Percentiles rank a stretch among this genome's conserved stretches.
Evolutionary conservation across 1,284 basidiomycete genomes (phyloP).

Genomic region (Pterula multifida): DNA sequence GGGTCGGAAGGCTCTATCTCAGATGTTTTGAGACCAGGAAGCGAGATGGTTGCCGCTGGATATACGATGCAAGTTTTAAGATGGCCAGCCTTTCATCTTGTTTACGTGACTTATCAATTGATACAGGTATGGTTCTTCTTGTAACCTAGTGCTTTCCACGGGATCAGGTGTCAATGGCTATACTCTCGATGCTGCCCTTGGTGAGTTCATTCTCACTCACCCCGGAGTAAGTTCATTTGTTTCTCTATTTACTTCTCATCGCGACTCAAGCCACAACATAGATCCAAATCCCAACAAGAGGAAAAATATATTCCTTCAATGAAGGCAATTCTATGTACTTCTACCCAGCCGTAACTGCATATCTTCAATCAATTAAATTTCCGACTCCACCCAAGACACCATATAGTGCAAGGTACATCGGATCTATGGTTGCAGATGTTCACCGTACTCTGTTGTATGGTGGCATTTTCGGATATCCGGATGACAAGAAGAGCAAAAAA

Average conservation of each 20-base stretch:
- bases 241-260: not conserved
- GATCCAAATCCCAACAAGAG: conserved; percentile 89
- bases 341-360: conserved; percentile 75
- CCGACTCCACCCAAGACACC: conserved; percentile 66
- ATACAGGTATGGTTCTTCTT: conserved; percentile 91
- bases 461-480: conserved; percentile 97
- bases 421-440: conserved; percentile 98
- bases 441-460: conserved; percentile 96
- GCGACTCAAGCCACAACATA: conserved; percentile 17
- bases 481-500: conserved; percentile 94
- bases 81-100: conserved; percentile 1
- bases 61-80: conserved; percentile 86
- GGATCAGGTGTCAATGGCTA: conserved; percentile 97
- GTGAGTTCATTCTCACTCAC: conserved; percentile 99
- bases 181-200: conserved; percentile 90
- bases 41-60: conserved; percentile 96
- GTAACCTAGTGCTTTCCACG: conserved; percentile 93
- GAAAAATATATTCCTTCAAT: conserved; percentile 99
- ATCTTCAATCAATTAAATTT: conserved; percentile 94
- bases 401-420: conserved; percentile 93
- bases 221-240: conserved; percentile 57
- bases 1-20: conserved; percentile 69
- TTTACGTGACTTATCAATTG: not conserved
- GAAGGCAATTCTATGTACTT: conserved; percentile 97
- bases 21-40: conserved; percentile 90